These are phyloP conservation scores for Luvunga scandens DNA, from an alignment of 345 rosid species.

Conservation along the genomic window DNA sequence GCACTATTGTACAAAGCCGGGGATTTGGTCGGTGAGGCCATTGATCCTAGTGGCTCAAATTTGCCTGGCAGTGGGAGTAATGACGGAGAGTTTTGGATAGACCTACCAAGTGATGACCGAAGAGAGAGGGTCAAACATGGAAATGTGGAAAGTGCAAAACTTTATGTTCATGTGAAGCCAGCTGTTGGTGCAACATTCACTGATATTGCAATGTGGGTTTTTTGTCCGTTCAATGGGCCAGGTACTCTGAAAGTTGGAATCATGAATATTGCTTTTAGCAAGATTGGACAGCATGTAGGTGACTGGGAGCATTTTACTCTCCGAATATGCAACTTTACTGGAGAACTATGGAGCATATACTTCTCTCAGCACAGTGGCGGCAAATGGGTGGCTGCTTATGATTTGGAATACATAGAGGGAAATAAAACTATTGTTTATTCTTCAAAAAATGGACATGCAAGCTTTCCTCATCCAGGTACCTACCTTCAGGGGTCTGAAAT, in stretches of 20 bases:
- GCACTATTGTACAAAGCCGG: constrained; percentile 52
- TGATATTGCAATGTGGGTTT: constrained; percentile 84
- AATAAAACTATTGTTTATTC: constrained; percentile 69
- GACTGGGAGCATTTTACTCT: constrained; percentile 98
- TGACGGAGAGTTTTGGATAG: constrained; percentile 76
- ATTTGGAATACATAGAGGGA: constrained; percentile 60
- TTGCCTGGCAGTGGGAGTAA: constrained; percentile 67
- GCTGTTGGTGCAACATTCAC: constrained; percentile 84
- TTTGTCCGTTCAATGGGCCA: constrained; percentile 90
- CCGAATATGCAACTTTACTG: constrained; percentile 72
- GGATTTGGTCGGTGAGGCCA: constrained; percentile 30
- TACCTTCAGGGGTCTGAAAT: constrained; percentile 66
- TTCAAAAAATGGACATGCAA: constrained; percentile 75
- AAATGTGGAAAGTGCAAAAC: constrained; percentile 63
- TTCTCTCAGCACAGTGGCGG: constrained; percentile 96
- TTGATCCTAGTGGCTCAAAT: constrained; percentile 59
- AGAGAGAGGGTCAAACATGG: constrained; percentile 48
- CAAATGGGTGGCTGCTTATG: constrained; percentile 66
- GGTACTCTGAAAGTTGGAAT: constrained; percentile 66
- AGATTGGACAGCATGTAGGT: constrained; percentile 81
- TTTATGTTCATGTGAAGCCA: constrained; percentile 78
- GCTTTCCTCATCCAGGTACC: constrained; percentile 62
- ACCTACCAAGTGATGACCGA: constrained; percentile 38
- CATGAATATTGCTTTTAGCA: constrained; percentile 41
- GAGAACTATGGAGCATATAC: constrained; percentile 71